A percentile compares a stretch with the other conserved stretches of the same genome.
phyloP scores from a whole-genome alignment of 495 filamentous ascomycete species.

The Talaromyces proteolyticus region DNA sequence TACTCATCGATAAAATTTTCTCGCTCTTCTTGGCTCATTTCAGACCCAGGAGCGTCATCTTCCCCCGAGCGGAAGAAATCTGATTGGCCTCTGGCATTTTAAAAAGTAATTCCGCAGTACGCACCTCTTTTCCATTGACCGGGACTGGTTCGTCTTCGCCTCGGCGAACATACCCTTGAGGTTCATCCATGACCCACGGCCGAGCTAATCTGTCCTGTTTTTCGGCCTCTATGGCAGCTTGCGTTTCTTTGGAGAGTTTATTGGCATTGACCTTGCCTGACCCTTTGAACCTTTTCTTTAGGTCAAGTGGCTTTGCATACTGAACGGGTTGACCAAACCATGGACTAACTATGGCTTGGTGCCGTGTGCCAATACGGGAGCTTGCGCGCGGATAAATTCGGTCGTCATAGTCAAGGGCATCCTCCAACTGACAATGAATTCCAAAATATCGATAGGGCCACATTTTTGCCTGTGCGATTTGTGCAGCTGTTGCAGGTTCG shows the following conservation, averaged over 20 bases:
- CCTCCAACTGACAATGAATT: slow-evolving; percentile 92
- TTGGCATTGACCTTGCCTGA: slow-evolving; percentile 60
- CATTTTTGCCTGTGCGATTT: slow-evolving; percentile 82
- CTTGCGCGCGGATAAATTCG: slow-evolving; percentile 95
- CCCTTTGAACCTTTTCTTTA: slow-evolving; percentile 67
- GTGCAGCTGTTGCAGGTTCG: slow-evolving; percentile 78
- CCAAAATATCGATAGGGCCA: slow-evolving; percentile 97
- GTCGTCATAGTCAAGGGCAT: slow-evolving; percentile 95
- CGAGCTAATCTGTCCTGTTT: slow-evolving; percentile 70
- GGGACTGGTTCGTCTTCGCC: slow-evolving; percentile 64
- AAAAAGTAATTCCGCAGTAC: slow-evolving; percentile 48
- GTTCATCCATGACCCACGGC: slow-evolving; percentile 91
- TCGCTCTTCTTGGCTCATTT: slow-evolving; percentile 33
- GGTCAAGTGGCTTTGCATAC: slow-evolving; percentile 81
- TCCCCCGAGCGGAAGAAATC: slow-evolving; percentile 32
- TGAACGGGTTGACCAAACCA: slow-evolving; percentile 85
- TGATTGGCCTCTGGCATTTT: slow-evolving; percentile 45
- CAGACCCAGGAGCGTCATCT: slow-evolving; percentile 35
- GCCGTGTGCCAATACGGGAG: slow-evolving; percentile 83
- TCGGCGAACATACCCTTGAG: slow-evolving; percentile 73
- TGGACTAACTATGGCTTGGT: slow-evolving; percentile 78
- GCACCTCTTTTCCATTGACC: slow-evolving; percentile 42
- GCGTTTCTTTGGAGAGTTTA: slow-evolving; percentile 71
- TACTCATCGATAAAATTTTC: slow-evolving; percentile 64
- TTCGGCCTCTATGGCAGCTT: slow-evolving; percentile 74